These are phyloP conservation scores for Chamaecyparis obtusa DNA, from an alignment of 75 land plant genomes.

Conservation along the genomic window DNA sequence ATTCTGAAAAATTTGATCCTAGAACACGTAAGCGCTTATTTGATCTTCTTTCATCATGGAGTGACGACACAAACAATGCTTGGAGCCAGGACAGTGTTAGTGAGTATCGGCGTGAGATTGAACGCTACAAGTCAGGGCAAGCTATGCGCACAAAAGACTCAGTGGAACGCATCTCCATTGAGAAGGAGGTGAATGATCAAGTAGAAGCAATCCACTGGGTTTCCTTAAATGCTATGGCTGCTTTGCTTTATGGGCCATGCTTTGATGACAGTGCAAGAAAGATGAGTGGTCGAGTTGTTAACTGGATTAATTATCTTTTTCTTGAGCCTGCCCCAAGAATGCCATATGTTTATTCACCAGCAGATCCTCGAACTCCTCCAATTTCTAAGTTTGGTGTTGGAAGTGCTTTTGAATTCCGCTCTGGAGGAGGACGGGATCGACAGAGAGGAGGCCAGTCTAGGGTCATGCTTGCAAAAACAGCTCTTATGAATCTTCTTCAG, in stretches of 20 bases:
- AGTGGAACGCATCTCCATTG: slow-evolving; percentile 84
- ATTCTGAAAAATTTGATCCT: slow-evolving; percentile 80
- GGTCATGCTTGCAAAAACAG: slow-evolving; percentile 82
- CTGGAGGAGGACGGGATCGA: slow-evolving; percentile 64
- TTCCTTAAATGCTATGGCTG: slow-evolving; percentile 97
- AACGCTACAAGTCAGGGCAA: slow-evolving; percentile 81
- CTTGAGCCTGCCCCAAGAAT: slow-evolving; percentile 69
- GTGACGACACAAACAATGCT: slow-evolving; percentile 71
- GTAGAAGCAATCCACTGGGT: slow-evolving; percentile 98
- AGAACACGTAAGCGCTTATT: slow-evolving; percentile 79
- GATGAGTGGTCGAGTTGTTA: slow-evolving; percentile 88
- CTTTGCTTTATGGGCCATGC: slow-evolving; percentile 94
- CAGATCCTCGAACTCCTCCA: slow-evolving; percentile 92
- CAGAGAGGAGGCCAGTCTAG: slow-evolving; percentile 76
- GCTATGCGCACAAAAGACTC: slow-evolving; percentile 84
- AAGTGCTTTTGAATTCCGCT: slow-evolving; percentile 37
- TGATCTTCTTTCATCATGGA: slow-evolving; percentile 92
- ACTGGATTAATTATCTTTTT: slow-evolving; percentile 93
- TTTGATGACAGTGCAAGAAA: slow-evolving; percentile 98
- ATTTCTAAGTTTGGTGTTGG: slow-evolving; percentile 79
- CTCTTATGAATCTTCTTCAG: slow-evolving; percentile 93
- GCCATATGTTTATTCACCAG: slow-evolving; percentile 90
- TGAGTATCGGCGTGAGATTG: slow-evolving; percentile 94
- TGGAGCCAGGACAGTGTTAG: slow-evolving; percentile 74
- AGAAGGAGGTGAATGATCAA: slow-evolving; percentile 89